phyloP scores from a whole-genome alignment of 768 basidiomycete species.

The Gymnopilus junonius region DNA sequence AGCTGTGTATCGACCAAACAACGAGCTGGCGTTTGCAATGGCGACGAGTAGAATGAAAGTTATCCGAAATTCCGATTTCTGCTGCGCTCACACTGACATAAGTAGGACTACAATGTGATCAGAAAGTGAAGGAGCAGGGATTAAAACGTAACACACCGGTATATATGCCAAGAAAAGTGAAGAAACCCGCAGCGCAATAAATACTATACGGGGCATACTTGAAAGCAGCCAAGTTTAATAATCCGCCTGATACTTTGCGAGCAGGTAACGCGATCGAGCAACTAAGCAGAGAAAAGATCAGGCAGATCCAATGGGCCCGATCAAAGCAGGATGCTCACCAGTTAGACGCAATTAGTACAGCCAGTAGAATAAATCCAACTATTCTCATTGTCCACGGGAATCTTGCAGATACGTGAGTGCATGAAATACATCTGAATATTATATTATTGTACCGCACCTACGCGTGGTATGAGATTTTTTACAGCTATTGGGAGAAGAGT shows the following conservation, averaged over 20 bases:
- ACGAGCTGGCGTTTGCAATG: slow-evolving; percentile 68
- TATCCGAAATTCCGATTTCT: slow-evolving; percentile 46
- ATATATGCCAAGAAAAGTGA: slow-evolving; percentile 71
- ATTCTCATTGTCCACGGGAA: slow-evolving; percentile 81
- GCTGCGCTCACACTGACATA: slow-evolving; percentile 67
- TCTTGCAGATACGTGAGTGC: slow-evolving; percentile 34
- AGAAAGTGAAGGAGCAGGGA: neutral
- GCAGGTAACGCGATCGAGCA: slow-evolving; percentile 57
- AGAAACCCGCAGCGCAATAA: slow-evolving; percentile 60
- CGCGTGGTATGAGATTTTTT: slow-evolving; percentile 53
- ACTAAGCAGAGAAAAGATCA: slow-evolving; percentile 26
- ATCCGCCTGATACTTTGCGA: slow-evolving; percentile 52
- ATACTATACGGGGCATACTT: slow-evolving; percentile 54
- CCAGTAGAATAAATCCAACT: slow-evolving; percentile 63
- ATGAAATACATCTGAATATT: too few species aligned
- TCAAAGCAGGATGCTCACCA: slow-evolving; percentile 35
- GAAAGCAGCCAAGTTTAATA: slow-evolving; percentile 60
- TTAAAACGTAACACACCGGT: slow-evolving; percentile 39
- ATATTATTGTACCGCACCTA: slow-evolving; percentile 42
- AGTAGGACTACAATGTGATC: slow-evolving; percentile 53
- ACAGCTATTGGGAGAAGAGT: slow-evolving; percentile 67
- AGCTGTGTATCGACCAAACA: slow-evolving; percentile 60
- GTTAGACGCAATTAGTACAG: slow-evolving; percentile 56
- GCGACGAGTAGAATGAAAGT: slow-evolving; percentile 68
- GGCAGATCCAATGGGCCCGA: neutral